These are phyloP conservation scores for Apiotrichum veenhuisii DNA, from an alignment of 1,284 basidiomycete species.

Conservation along the genomic window DNA sequence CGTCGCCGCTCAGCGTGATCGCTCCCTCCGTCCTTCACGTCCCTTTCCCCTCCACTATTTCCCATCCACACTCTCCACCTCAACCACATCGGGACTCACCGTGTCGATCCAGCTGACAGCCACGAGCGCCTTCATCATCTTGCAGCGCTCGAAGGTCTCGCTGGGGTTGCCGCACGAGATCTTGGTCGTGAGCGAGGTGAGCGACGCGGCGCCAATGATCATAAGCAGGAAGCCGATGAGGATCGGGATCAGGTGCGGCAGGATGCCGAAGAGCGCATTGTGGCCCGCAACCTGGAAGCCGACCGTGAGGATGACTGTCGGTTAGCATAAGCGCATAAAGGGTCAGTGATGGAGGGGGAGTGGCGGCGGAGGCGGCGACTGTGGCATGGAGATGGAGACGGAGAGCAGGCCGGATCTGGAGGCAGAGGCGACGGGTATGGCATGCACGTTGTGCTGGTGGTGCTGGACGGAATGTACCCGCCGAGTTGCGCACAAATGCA, in stretches of 20 bases:
- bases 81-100: slow-evolving; percentile 1
- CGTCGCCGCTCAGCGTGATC: no score
- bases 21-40: background rate
- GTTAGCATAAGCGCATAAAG: background rate
- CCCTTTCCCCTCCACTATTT: background rate
- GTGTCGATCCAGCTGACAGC: slow-evolving; percentile 49
- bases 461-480: no score
- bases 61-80: background rate
- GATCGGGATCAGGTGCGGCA: slow-evolving; percentile 45
- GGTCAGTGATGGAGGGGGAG: background rate
- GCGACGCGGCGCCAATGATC: slow-evolving; percentile 46
- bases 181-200: slow-evolving; percentile 46
- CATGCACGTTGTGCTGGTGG: no score
- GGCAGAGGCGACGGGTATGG: no score
- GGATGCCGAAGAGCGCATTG: slow-evolving; percentile 45
- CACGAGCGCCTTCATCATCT: slow-evolving; percentile 46
- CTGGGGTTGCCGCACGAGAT: slow-evolving; percentile 37
- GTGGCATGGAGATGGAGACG: no score
- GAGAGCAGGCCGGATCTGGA: no score
- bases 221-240: slow-evolving; percentile 46
- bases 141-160: slow-evolving; percentile 40
- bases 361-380: background rate
- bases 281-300: slow-evolving; percentile 44
- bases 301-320: slow-evolving; percentile 43
- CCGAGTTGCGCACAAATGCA: no score